These are phyloP conservation scores for Xylaria sp. DNA, from an alignment of 2,329 filamentous ascomycete genomes.

Conservation along the genomic window DNA sequence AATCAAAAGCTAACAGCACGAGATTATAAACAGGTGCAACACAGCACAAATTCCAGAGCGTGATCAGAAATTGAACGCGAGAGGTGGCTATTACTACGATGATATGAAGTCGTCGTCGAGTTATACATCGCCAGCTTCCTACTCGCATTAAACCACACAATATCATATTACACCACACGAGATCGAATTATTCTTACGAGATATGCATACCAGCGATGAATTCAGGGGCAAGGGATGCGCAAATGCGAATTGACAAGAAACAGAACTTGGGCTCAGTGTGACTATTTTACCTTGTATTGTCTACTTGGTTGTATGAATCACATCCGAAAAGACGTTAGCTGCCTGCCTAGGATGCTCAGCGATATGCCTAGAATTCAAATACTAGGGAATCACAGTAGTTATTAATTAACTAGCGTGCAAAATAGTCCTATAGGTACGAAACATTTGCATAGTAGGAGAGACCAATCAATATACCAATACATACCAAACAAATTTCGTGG, in stretches of 20 bases:
- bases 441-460: not conserved
- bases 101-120: conserved; percentile 8
- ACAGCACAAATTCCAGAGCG: conserved; percentile 4
- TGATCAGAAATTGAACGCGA: conserved; percentile 15
- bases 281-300: not conserved
- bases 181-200: conserved; percentile 1
- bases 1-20: conserved; percentile 13
- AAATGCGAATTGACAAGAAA: not conserved
- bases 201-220: not conserved
- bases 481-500: not conserved
- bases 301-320: not conserved
- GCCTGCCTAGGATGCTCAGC: not conserved
- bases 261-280: not conserved
- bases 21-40: not conserved
- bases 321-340: not conserved
- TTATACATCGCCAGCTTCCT: conserved; percentile 6
- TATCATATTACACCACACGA: conserved; percentile 6
- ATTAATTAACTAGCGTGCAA: not conserved
- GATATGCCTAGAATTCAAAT: not conserved
- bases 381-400: not conserved
- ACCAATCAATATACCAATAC: not conserved
- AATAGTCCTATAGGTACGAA: not conserved
- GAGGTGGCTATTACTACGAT: not conserved
- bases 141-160: conserved; percentile 10
- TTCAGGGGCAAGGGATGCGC: not conserved